Evolutionary conservation across 495 filamentous ascomycete genomes (phyloP), one percentile per base, ranked within the genome.

Genomic region (Pyronema domesticum): DNA sequence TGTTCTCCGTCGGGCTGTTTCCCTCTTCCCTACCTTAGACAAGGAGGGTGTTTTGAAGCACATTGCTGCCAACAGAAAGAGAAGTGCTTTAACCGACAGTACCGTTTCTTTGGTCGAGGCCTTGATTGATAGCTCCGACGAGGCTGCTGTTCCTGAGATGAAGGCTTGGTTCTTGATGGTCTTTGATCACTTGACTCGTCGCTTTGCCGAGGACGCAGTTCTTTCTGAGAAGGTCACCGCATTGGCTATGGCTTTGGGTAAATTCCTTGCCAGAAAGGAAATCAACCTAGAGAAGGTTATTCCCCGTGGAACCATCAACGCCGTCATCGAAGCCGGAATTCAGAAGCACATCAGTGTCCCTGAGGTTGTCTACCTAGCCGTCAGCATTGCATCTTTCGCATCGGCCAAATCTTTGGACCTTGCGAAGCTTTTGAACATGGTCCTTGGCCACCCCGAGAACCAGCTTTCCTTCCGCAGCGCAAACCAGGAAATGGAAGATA

Each of bases 381-480:
- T 55, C 7, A 55, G 54, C 13, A 46, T 64, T 13, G 53, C 56
- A 17, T 60, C 61, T 17, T 55, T 54, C 11, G 52, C 60, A 43
- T 44, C 60, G 7, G 19, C 51, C 17, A 64, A 64, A 42, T 57
- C 43, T 7, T 37, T 57, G 7, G 60, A 66, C 35, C 35, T 65
- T 53, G 55, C 57, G 37, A 66, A 66, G 40, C 30, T 65, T 10
- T 48, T 66, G 9, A 63, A 66, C 33, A 60, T 65, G 36, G 33
- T 65, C 18, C 60, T 66, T 8, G 57, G 55, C 11, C 57, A 66
- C 57, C 14, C 54, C 4, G 47, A 55, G 34, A 66, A 65, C 40
- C 59, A 59, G 17, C 59, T 66, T 19, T 17, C 55, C 17, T 40
- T 48, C 5, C 64, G 63, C 8, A 42, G 23, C 23, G 37, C 50